phyloP scores from a whole-genome alignment of 805 yeast species.

The Pichia eremophila region DNA sequence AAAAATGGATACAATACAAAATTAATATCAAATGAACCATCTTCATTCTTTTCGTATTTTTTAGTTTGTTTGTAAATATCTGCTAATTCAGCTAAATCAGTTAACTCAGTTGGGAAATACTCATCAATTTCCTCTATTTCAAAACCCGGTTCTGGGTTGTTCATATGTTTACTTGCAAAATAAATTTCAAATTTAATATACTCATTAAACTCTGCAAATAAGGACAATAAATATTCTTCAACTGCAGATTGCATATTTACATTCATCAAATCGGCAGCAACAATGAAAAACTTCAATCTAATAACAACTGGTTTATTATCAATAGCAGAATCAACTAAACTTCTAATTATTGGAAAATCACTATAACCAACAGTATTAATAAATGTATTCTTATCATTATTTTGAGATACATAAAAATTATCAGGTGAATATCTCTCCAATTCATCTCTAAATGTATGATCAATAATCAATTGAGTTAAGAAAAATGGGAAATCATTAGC shows the following conservation, averaged over 20 bases:
- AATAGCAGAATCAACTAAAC: background rate
- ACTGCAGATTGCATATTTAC: constrained; percentile 18
- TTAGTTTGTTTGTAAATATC: constrained; percentile 10
- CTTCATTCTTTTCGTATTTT: background rate
- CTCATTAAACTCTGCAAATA: background rate
- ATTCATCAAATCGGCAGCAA: constrained; percentile 1
- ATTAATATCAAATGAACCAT: background rate
- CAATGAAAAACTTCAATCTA: constrained; percentile 4
- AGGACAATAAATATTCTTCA: constrained; percentile 3
- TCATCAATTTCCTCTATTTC: constrained; percentile 4
- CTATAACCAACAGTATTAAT: background rate
- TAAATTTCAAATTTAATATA: constrained; percentile 4
- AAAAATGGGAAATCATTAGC: constrained; percentile 44
- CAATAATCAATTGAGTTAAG: constrained; percentile 31
- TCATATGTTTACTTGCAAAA: background rate
- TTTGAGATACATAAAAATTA: constrained; percentile 12
- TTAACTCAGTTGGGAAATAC: constrained; percentile 17
- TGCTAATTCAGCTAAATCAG: constrained; percentile 17
- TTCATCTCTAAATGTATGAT: constrained; percentile 24
- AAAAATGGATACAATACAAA: constrained; percentile 19
- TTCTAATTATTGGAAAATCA: constrained; percentile 7
- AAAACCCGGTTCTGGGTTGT: background rate
- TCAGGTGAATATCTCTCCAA: constrained; percentile 16
- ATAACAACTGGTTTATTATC: background rate
- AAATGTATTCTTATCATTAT: background rate